Evolutionary conservation across 768 basidiomycete genomes (phyloP), one percentile per base, ranked within the genome.

Genomic region (Piloderma croceum): DNA sequence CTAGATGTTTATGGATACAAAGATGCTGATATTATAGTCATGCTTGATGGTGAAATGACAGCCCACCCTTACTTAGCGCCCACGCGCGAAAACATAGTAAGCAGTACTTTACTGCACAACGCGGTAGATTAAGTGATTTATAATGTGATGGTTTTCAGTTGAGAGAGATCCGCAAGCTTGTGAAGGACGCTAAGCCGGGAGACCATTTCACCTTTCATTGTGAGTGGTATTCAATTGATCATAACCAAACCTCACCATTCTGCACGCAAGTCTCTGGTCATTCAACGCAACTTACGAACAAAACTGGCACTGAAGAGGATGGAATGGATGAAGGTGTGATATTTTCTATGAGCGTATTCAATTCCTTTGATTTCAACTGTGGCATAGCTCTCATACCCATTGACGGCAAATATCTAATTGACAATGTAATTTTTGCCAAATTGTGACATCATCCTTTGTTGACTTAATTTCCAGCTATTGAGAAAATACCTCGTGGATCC

Each of bases 131-230:
- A n/a, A n/a, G n/a, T n/a, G n/a, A n/a, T n/a, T n/a, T n/a, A n/a
- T n/a, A n/a, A n/a, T n/a, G n/a, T n/a, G n/a, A n/a, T n/a, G n/a
- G n/a, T n/a, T n/a, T n/a, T n/a, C 34, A 55, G 54, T 34, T 50
- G 15, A 29, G 31, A 3, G 44, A 52, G 42, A 31, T 56, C 10
- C 21, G 31, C 6, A 29, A 19, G 7, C 44, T 54, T 18, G 50
- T 56, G 27, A 1, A 18, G 6, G 46, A 42, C 32, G 56, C 47
- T 2, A 42, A 39, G n/a, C 15, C 46, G 2, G 58, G 51, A 17
- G 59, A 60, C 34, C 44, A 19, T 18, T 47, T 56, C 11, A 44
- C 38, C 6, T 56, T 60, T 21, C 40, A 54, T 18, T 60, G 59
- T 60, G 25, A 7, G 57, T 39, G 15, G 10, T 6, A 9, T 11